These are phyloP conservation scores for Erythrophleum fordii DNA, from an alignment of 306 rosid genomes.

Conservation along the genomic window DNA sequence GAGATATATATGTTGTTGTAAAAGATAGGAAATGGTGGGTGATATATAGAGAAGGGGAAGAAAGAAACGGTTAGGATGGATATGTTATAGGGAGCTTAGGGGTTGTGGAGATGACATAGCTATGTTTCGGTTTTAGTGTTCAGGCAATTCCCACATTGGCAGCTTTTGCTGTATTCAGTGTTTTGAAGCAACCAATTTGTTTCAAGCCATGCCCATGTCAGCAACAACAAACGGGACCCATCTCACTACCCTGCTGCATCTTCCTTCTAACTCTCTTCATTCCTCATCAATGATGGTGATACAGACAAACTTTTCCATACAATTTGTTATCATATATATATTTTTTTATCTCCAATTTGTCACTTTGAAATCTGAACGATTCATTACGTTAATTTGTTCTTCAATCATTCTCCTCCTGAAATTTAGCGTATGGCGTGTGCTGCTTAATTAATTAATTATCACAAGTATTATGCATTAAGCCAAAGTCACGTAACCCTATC, in stretches of 20 bases:
- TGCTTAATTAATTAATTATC: background rate
- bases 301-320: background rate
- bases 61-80: background rate
- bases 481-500: background rate
- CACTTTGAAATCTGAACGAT: too few species aligned
- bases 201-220: background rate
- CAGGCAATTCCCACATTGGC: background rate
- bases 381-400: too few species aligned
- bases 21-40: background rate
- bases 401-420: too few species aligned
- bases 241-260: background rate
- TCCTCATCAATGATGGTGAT: background rate
- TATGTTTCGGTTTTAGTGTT: background rate
- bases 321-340: too few species aligned
- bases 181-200: background rate
- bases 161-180: background rate
- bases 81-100: background rate
- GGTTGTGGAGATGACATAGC: background rate
- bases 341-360: too few species aligned
- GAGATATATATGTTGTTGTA: background rate
- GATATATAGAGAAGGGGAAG: background rate
- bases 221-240: background rate
- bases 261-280: background rate
- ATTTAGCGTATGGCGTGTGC: background rate
- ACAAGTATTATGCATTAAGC: background rate